Evolutionary conservation across 2,329 filamentous ascomycete genomes (phyloP), one percentile per base, ranked within the genome.

Genomic region (Hyphodiscus sp.): DNA sequence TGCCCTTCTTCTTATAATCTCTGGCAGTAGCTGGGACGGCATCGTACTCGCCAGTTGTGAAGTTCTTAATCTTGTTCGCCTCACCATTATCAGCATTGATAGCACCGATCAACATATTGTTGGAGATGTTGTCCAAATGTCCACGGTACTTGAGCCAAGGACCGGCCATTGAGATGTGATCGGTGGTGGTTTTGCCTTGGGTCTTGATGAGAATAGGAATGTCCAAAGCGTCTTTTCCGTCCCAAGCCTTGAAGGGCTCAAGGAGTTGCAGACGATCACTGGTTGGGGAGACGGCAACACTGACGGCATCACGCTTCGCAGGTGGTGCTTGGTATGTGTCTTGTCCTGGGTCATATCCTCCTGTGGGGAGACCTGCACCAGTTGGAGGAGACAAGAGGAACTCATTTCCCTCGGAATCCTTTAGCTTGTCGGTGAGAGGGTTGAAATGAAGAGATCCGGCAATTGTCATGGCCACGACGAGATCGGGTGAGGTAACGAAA

Each of bases 101-200:
- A 68, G 94, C 94, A 77, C 92, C 92, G 66, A 97, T 96, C 73
- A 97, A 76, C 90, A 96, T 95, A 83, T 97, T 97, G 85, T 97
- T 96, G 71, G 91, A 96, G 77, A 97, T 96, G 83, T 97, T 97
- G 83, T 96, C 92, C 68, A 97, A 81, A 72, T 97, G 92, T 59
- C 92, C 92, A 82, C 92, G 90, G 83, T 96, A 97, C 82, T 96
- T 96, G 73, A 97, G 80, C 91, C 91, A 96, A 58, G 91, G 91
- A 63, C 91, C 91, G 63, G 91, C 91, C 89, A 95, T 95, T 58
- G 91, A 96, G 75, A 96, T 96, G 78, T 96, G 91, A 70, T 96
- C 91, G 60, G 91, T 96, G 61, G 91, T 96, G 62, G 91, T 96
- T 85, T 97, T 96, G 74, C 92, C 92, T 75, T 94, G 75, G 61